Percentiles rank a stretch among this genome's conserved stretches.
phyloP scores from a whole-genome alignment of 108 stramenopile species.

The Parmales sp. region DNA sequence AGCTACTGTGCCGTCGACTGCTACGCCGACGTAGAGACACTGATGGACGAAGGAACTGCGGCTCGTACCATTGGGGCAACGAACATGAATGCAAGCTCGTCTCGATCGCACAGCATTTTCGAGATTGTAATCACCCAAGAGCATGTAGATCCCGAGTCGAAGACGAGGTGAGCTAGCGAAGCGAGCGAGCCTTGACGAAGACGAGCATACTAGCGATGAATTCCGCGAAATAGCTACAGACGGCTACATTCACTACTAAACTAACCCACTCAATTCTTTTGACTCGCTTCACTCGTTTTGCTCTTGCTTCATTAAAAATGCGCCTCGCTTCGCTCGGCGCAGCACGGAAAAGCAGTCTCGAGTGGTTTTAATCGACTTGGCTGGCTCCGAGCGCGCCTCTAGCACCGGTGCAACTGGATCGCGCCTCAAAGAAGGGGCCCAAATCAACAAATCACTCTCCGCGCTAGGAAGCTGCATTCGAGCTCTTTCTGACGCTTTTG shows the following conservation, averaged over 20 bases:
- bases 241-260: too few relatives aligned
- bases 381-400: slow-evolving; percentile 40
- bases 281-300: too few relatives aligned
- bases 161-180: too few relatives aligned
- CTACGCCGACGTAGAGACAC: slow-evolving; percentile 2
- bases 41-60: slow-evolving; percentile 9
- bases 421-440: slow-evolving; percentile 32
- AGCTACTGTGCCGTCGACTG: neutral
- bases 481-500: slow-evolving; percentile 29
- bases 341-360: slow-evolving; percentile 17
- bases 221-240: too few relatives aligned
- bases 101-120: slow-evolving; percentile 42
- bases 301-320: too few relatives aligned
- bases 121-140: slow-evolving; percentile 31
- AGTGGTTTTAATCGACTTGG: slow-evolving; percentile 39
- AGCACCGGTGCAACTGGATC: slow-evolving; percentile 20
- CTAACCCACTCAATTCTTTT: too few relatives aligned
- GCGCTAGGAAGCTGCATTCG: slow-evolving; percentile 20
- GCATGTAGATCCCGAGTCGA: slow-evolving; percentile 18
- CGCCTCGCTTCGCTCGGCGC: neutral
- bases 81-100: slow-evolving; percentile 38
- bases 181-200: too few relatives aligned
- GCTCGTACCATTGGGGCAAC: slow-evolving; percentile 30
- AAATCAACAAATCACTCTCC: slow-evolving; percentile 39
- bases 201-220: too few relatives aligned